phyloP scores from a whole-genome alignment of 2,329 filamentous ascomycete species.

The Colletotrichum lupini region DNA sequence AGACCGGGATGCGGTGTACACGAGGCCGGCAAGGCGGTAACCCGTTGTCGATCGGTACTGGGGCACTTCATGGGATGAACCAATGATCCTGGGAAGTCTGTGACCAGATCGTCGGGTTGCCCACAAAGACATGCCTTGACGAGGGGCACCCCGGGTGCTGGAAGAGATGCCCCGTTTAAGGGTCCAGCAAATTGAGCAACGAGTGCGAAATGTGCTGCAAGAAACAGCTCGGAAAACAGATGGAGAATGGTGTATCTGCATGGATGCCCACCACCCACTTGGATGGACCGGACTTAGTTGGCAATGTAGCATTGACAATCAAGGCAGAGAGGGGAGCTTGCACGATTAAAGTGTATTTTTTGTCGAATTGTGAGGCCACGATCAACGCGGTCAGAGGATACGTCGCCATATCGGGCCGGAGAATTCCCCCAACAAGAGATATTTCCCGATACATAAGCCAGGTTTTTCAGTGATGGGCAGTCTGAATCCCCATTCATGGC shows the following conservation, averaged over 20 bases:
- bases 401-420: neutral
- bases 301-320: constrained; percentile 6
- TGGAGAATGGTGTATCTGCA: neutral
- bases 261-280: constrained; percentile 21
- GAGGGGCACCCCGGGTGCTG: constrained; percentile 10
- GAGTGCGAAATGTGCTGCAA: constrained; percentile 16
- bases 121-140: constrained; percentile 2
- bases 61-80: constrained; percentile 19
- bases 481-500: neutral
- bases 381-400: neutral
- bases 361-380: neutral
- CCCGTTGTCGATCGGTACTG: constrained; percentile 10
- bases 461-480: constrained; percentile 2
- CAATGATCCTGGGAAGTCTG: constrained; percentile 13
- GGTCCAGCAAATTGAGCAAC: constrained; percentile 9
- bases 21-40: constrained; percentile 22
- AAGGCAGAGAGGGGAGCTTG: neutral
- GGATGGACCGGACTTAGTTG: constrained; percentile 14
- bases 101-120: constrained; percentile 26
- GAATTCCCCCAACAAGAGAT: neutral
- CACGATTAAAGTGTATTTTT: neutral
- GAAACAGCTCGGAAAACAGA: neutral
- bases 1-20: constrained; percentile 2
- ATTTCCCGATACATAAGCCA: neutral
- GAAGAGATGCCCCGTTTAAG: constrained; percentile 11